A percentile compares a stretch with the other conserved stretches of the same genome.
Evolutionary conservation across 352 stramenopile genomes (phyloP).

Genomic region (Peronospora belbahrii): DNA sequence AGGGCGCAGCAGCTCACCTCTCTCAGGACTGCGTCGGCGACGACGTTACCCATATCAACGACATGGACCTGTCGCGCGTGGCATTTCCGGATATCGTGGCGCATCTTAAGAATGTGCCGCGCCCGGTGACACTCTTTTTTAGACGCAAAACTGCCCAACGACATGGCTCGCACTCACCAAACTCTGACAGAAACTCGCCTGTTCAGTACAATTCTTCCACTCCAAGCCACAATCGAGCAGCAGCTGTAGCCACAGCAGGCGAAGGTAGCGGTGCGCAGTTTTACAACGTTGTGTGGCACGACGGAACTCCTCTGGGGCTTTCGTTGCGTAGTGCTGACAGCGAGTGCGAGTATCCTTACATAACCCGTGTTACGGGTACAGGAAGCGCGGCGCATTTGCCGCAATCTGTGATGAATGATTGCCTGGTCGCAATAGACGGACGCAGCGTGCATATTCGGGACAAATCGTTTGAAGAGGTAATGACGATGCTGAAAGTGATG

Average conservation of each 20-base stretch:
- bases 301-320: slow-evolving; percentile 61
- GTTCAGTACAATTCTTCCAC: slow-evolving; percentile 36
- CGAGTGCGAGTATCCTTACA: slow-evolving; percentile 78
- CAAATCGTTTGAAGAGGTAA: slow-evolving; percentile 84
- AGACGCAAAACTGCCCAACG: slow-evolving; percentile 31
- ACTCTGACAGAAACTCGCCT: slow-evolving; percentile 23
- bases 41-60: slow-evolving; percentile 80
- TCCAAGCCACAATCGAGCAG: slow-evolving; percentile 29
- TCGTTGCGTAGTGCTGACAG: slow-evolving; percentile 67
- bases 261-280: slow-evolving; percentile 44
- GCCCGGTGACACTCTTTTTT: slow-evolving; percentile 76
- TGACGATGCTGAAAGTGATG: slow-evolving; percentile 83
- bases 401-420: slow-evolving; percentile 65
- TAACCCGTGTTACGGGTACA: slow-evolving; percentile 77
- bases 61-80: slow-evolving; percentile 70
- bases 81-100: slow-evolving; percentile 72
- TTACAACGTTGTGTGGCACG: slow-evolving; percentile 82
- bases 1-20: slow-evolving; percentile 62
- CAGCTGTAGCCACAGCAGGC: slow-evolving; percentile 18
- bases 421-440: slow-evolving; percentile 71
- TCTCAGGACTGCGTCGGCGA: slow-evolving; percentile 78
- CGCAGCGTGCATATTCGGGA: slow-evolving; percentile 70
- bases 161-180: slow-evolving; percentile 37
- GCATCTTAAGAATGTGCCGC: slow-evolving; percentile 70
- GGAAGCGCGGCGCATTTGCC: slow-evolving; percentile 75